Evolutionary conservation across 345 rosid genomes (phyloP), one percentile per base, ranked within the genome.

Genomic region (Lumnitzera racemosa): DNA sequence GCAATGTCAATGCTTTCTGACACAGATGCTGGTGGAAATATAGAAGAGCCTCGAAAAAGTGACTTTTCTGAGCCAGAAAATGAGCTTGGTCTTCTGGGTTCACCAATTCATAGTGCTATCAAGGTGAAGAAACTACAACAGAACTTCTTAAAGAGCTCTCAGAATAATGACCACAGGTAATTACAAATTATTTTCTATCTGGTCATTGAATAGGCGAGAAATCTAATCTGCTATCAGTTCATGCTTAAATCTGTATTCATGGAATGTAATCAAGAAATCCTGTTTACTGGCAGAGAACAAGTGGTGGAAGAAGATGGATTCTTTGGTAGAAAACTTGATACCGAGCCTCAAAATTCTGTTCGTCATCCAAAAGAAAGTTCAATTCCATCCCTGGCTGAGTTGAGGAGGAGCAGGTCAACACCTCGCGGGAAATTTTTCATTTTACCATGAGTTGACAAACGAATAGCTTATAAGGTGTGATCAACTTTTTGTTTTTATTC

Each of bases 31-130:
- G 60, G 71, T 15, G 89, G 78, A 54, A 85, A 72, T 75, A 70
- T 72, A 17, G 96, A 89, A 43, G 87, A 84, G 69, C 65, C 80
- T 23, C 62, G 69, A 51, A 87, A 75, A 73, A 78, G 81, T 55
- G 90, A 86, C 72, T 83, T 77, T 55, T 81, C 91, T 47, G 96
- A 86, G 62, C 73, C 88, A 36, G 96, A 88, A 78, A 82, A 74
- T 60, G 94, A 83, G 70, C 80, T 64, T 23, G 41, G 62, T 16
- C 71, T 75, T 48, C 55, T 63, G 41, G 80, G 65, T 16, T 82
- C 89, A 46, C 75, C 83, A 20, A 46, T 72, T 15, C 66, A 62
- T 51, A 64, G 61, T 36, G 68, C 68, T 43, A 56, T 70, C 60
- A 85, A 68, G 68, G 56, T 70, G 63, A 89, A 82, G 79, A 84